Conservation (phyloP, 2,329 filamentous ascomycete species). For the Diaporthe nobilis region DNA sequence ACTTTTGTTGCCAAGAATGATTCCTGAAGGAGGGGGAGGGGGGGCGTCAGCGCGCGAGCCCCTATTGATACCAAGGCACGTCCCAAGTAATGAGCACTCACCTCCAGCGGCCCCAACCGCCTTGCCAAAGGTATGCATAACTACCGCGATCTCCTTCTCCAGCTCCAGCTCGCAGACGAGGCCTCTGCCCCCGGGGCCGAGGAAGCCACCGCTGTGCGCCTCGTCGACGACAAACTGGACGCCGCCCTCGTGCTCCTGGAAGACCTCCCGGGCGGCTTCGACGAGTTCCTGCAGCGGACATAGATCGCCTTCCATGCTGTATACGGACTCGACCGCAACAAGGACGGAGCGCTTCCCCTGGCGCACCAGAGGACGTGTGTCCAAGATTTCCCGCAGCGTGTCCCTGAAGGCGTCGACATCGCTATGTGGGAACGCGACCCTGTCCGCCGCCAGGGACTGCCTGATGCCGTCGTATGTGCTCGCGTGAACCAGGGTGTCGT, state of each 20-base stretch:
- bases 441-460: constrained; percentile 64
- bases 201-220: constrained; percentile 66
- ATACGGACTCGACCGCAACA: constrained; percentile 58
- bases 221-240: constrained; percentile 69
- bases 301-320: constrained; percentile 64
- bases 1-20: constrained; percentile 43
- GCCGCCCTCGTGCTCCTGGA: constrained; percentile 49
- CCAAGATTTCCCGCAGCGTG: constrained; percentile 55
- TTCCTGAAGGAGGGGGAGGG: not conserved
- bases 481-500: constrained; percentile 77
- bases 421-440: constrained; percentile 61
- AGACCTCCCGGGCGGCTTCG: constrained; percentile 51
- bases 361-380: constrained; percentile 48
- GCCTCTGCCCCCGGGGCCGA: constrained; percentile 63
- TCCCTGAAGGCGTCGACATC: constrained; percentile 44
- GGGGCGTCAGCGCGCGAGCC: not conserved
- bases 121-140: constrained; percentile 68
- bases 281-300: constrained; percentile 56
- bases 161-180: constrained; percentile 64
- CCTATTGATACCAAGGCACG: not conserved
- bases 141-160: constrained; percentile 63
- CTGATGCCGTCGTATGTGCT: constrained; percentile 76
- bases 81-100: not conserved
- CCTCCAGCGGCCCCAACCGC: constrained; percentile 58
- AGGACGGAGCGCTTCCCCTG: constrained; percentile 53